phyloP scores from a whole-genome alignment of 257 asterid genomes.

The Lantana camara region DNA sequence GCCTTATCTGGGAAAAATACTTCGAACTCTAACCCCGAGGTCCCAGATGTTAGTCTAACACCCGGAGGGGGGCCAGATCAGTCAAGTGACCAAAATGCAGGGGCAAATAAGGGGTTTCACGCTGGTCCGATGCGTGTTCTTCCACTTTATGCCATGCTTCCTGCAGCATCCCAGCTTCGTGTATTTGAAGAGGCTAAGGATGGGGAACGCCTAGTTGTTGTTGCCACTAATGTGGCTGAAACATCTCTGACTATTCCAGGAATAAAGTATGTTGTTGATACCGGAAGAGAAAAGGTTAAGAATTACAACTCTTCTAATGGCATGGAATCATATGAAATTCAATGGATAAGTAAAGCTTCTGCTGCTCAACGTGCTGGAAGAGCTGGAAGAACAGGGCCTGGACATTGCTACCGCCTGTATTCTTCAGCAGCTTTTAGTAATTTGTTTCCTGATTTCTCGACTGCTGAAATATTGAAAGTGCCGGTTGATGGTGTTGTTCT shows the following conservation, averaged over 20 bases:
- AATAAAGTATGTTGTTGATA: constrained; percentile 88
- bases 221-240: constrained; percentile 97
- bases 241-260: constrained; percentile 98
- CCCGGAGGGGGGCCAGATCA: constrained; percentile 36
- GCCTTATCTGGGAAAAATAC: constrained; percentile 55
- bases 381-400: constrained; percentile 98
- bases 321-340: constrained; percentile 80
- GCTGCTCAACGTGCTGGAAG: constrained; percentile 96
- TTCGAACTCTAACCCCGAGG: constrained; percentile 28
- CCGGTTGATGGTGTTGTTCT: constrained; percentile 98
- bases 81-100: constrained; percentile 27
- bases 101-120: constrained; percentile 32
- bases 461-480: constrained; percentile 83
- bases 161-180: constrained; percentile 89
- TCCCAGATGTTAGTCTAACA: constrained; percentile 30
- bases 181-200: constrained; percentile 77
- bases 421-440: constrained; percentile 84
- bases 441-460: constrained; percentile 65
- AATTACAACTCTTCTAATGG: constrained; percentile 75
- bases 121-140: constrained; percentile 62
- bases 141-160: constrained; percentile 98
- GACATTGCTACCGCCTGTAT: constrained; percentile 94
- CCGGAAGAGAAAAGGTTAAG: constrained; percentile 92
- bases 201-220: constrained; percentile 84
- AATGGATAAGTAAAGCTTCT: constrained; percentile 98